phyloP scores from a whole-genome alignment of 2,329 filamentous ascomycete genomes.

The Colletotrichum sp. region DNA sequence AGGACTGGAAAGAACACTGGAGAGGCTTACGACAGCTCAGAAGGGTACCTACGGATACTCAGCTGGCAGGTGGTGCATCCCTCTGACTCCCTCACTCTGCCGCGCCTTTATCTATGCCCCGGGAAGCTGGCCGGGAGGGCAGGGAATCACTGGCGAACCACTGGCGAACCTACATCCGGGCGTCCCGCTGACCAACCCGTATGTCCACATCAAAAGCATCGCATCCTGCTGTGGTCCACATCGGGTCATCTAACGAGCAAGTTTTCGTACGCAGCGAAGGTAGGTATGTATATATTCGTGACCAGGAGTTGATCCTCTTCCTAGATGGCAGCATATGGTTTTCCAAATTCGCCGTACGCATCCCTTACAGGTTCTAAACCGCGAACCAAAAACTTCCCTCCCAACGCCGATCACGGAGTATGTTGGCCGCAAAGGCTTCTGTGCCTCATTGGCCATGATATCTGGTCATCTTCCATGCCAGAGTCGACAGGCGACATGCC shows the following conservation, averaged over 20 bases:
- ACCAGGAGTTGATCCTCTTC: neutral
- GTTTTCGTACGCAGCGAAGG: neutral
- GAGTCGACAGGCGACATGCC: slow-evolving; percentile 2
- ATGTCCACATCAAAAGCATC: neutral
- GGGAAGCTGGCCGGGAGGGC: neutral
- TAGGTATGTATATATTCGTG: slow-evolving; percentile 9
- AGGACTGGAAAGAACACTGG: neutral
- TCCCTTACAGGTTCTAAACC: neutral
- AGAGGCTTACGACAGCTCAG: neutral
- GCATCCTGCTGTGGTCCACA: neutral
- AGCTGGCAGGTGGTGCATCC: neutral
- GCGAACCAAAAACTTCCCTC: neutral
- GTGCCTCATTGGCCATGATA: neutral
- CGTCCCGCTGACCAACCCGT: neutral
- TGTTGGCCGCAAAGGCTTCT: neutral
- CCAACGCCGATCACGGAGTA: slow-evolving; percentile 6
- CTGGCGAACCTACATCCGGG: neutral
- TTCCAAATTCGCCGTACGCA: slow-evolving; percentile 6
- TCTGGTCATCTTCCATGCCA: neutral
- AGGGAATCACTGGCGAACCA: neutral
- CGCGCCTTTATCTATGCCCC: neutral
- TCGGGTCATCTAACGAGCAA: neutral
- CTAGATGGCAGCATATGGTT: neutral
- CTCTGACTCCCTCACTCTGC: neutral
- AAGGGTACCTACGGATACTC: neutral